Base-by-base conservation (phyloP, 2,329 filamentous ascomycete genomes). In the Beauveria rudraprayagi region DNA sequence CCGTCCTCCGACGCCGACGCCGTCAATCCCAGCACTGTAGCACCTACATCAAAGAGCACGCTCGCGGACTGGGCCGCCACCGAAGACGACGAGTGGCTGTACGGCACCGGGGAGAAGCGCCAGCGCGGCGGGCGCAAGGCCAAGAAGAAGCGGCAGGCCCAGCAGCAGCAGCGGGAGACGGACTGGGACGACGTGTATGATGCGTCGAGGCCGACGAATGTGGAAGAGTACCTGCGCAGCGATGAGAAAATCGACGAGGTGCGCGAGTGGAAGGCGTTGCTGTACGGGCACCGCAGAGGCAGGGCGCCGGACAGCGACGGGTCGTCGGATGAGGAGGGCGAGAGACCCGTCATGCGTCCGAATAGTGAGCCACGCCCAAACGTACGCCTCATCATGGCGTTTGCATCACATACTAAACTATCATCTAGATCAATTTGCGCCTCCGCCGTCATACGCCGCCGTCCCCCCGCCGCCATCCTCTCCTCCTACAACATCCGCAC, bases 121-220 rank as follows among this genome's bases (percentile, higher is more conserved):
- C 85, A 89, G 70, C 85, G 90, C 55, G 90, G 90, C 61, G 89
- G 90, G 47, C 86, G 90, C 63, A 91, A 89, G 74, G 88, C 89
- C 74, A 90, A 90, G 79, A 88, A 87, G 72, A 83, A 84, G 68
- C 82, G 85, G 63, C 78, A 84, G 8, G 78, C 79, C 52, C 73
- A 81, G 40, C 80, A 26, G 14, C 22, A 84, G 6, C 78, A 79
- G 52, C 73, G 81, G 56, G 82, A 85, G 71, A 85, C 83, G n/a
- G 87, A 96, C 70, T 97, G 92, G 92, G 89, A 96, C 71, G 91
- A 95, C 71, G 83, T 94, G 26, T 97, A 96, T 71, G 92, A 96
- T 69, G 90, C 91, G 1, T 80, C 88, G 11, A 79, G 89, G 44
- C 92, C 92, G 9, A 95, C 90, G 46, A 92, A 87, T 66, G 89